These are phyloP conservation scores for Botrytis paeoniae DNA, from an alignment of 2,329 filamentous ascomycete genomes.

Conservation along the genomic window DNA sequence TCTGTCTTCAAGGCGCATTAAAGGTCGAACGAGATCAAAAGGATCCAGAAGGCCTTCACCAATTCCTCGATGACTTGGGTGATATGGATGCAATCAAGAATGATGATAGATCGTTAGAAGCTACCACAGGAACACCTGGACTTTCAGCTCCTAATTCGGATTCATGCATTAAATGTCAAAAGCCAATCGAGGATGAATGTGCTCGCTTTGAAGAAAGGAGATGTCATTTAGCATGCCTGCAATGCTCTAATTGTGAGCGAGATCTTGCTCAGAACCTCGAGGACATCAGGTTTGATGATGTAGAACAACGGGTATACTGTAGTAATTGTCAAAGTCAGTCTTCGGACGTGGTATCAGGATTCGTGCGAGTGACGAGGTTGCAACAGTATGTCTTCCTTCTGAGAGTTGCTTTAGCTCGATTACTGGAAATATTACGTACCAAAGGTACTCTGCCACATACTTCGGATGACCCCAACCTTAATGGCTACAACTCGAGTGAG, in stretches of 20 bases:
- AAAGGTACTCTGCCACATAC: constrained; percentile 77
- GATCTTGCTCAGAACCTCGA: constrained; percentile 67
- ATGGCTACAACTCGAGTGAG: constrained; percentile 64
- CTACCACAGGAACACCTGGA: constrained; percentile 61
- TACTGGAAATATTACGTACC: constrained; percentile 81
- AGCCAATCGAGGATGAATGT: constrained; percentile 94
- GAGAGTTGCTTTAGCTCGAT: constrained; percentile 82
- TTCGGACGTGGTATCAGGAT: constrained; percentile 54
- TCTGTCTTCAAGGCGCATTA: constrained; percentile 89
- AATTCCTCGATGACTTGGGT: constrained; percentile 79
- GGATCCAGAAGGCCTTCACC: constrained; percentile 70
- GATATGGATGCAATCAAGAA: constrained; percentile 76
- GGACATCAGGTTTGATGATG: constrained; percentile 69
- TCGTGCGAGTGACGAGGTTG: constrained; percentile 77
- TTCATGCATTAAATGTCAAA: constrained; percentile 75
- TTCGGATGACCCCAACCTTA: constrained; percentile 67
- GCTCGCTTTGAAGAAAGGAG: constrained; percentile 69
- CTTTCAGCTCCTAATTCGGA: constrained; percentile 77
- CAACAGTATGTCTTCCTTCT: constrained; percentile 94
- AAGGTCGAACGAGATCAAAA: constrained; percentile 83
- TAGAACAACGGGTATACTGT: constrained; percentile 70
- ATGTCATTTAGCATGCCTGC: constrained; percentile 80
- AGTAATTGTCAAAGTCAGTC: constrained; percentile 58
- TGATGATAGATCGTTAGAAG: constrained; percentile 66
- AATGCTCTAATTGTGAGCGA: constrained; percentile 65